Base-by-base conservation (phyloP, 2,329 filamentous ascomycete genomes). In the Calonectria ilicicola region DNA sequence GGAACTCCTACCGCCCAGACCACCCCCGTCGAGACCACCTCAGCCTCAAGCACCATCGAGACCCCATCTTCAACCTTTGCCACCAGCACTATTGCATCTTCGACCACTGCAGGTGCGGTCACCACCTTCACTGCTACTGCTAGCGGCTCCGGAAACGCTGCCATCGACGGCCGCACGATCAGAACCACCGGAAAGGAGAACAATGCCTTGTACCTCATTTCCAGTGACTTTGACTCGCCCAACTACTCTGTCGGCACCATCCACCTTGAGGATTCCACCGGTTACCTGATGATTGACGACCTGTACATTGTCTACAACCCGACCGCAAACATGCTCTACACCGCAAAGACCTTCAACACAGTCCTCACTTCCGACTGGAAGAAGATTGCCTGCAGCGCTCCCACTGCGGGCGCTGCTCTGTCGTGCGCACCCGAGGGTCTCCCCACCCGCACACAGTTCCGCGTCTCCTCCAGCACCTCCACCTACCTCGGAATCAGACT, bases 231-330 rank as follows among this genome's bases (percentile, higher is more conserved):
- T 5, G 14, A 19, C 0, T 23, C 23, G 21, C 53, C 53, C 14
- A 60, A 60, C n/a, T 60, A 60, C 53, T 19, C 32, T 12, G 53
- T 60, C 32, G 53, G 53, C 21, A 60, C 53, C 5, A 60, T 60
- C 21, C 32, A 60, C n/a, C 23, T 60, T 17, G n/a, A 58, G n/a
- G 53, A 60, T 19, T 60, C 53, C 35, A 60, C 53, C 3, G 53
- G 53, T 9, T 60, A 60, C 32, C 6, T 60, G 53, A 60, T 60
- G 53, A 60, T 60, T 17, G 17, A 60, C 29, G 14, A n/a, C 6
- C 32, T 60, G 14, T 60, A 40, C 21, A 60, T 60, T 35, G 53
- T 60, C 53, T 60, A 60, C 32, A 60, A 60, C 35, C 53, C 53
- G 3, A 60, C 29, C 14, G 53, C 32, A 1, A 38, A 60, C 32